These are phyloP conservation scores for Penicillium dipodomyicola DNA, from an alignment of 495 filamentous ascomycete species.

Conservation along the genomic window DNA sequence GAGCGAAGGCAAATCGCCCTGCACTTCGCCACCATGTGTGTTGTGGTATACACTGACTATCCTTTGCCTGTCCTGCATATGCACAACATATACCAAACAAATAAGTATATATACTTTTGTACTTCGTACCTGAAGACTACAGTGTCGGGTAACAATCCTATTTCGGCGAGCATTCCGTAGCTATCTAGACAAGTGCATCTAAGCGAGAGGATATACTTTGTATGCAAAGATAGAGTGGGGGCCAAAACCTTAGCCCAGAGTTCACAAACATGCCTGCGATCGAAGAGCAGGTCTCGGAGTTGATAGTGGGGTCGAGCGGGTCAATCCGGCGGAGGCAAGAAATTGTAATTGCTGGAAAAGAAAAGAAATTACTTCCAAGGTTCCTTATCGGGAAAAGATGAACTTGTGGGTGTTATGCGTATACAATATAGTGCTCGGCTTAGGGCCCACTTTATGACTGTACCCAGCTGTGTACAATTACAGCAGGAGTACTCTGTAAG, in stretches of 20 bases:
- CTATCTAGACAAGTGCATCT: neutral
- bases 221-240: neutral
- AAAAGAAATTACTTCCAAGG: neutral
- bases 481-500: too few species aligned
- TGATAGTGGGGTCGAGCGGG: neutral
- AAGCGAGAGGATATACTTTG: neutral
- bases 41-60: too few species aligned
- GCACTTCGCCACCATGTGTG: too few species aligned
- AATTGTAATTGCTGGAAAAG: neutral
- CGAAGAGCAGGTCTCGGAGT: neutral
- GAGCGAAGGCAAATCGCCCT: too few species aligned
- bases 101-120: neutral
- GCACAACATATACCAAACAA: neutral
- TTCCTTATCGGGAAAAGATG: neutral
- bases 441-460: neutral
- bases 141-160: neutral
- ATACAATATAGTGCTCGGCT: neutral
- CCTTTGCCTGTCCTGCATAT: neutral
- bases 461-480: neutral
- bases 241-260: neutral
- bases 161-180: neutral
- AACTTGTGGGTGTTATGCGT: neutral
- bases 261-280: neutral
- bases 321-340: neutral
- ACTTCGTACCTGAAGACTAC: neutral